Evolutionary conservation across 768 basidiomycete species (phyloP), one percentile per base, ranked within the genome.

Genomic region (Calocybe gangraenosa): DNA sequence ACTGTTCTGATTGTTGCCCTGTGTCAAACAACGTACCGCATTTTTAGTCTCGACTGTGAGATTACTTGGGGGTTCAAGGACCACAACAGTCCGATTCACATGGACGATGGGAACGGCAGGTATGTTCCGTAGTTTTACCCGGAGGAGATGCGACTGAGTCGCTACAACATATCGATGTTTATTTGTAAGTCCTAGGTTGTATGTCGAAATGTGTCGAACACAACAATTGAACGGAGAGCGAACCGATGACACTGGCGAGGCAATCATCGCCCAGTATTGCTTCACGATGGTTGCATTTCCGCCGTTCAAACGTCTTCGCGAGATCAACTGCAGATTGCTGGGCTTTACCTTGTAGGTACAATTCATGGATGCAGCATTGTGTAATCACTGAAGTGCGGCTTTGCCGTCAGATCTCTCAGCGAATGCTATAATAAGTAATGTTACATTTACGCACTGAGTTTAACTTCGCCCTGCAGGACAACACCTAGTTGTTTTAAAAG

Each of bases 241-340:
- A 55, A 91, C 95, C 95, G 37, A 96, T 73, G 37, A 98, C 84
- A 48, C 78, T 78, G 4, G 68, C 57, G 21, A 99, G 69, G 62
- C 96, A 99, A 14, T 92, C 91, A 38, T 87, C 81, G 22, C 87
- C 87, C 0, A 78, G 72, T 21, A 97, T 87, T n/a, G 87, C 71
- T 56, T 93, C 87, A 50, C 82, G 75, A 62, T 99, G 96, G 61
- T 97, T 97, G 62, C 96, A 99, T 66, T 87, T 92, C 52, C 96
- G 65, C 46, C 95, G 76, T 66, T 97, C 95, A 53, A 96, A 97
- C 0, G 73, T 77, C 66, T 97, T 98, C 1, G 96, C 95, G 34
- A 96, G 74, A 60, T 96, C 90, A 0, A 92, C 84, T 0, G 84
- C 79, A 0, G 77, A 66, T 59, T 97, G 93, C 22, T 78, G 76